A percentile compares a stretch with the other conserved stretches of the same genome.
phyloP scores from a whole-genome alignment of 306 rosid genomes.

The Biancaea sappan region DNA sequence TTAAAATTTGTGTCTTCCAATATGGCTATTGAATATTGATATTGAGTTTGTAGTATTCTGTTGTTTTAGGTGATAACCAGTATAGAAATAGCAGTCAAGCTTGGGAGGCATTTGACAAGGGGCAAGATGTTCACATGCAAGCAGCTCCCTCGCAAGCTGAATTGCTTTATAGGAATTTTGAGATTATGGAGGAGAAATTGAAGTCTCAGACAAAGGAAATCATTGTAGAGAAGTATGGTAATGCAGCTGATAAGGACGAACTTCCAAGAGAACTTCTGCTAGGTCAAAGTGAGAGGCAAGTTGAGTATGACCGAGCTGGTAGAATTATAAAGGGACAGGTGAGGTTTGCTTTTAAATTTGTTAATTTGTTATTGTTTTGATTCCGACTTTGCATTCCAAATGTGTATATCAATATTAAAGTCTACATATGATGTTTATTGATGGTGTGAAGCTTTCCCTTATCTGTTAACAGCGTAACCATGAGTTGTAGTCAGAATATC shows the following conservation, averaged over 20 bases:
- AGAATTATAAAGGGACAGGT: conserved; percentile 44
- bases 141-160: conserved; percentile 45
- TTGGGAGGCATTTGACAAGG: conserved; percentile 63
- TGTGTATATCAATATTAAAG: background rate
- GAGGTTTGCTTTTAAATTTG: background rate
- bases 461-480: background rate
- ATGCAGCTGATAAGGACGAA: conserved; percentile 47
- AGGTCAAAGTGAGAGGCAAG: conserved; percentile 24
- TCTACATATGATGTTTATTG: background rate
- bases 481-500: background rate
- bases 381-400: no score
- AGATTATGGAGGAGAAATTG: conserved; percentile 4
- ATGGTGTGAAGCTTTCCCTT: background rate
- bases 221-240: conserved; percentile 62
- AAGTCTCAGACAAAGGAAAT: conserved; percentile 31
- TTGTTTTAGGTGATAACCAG: conserved; percentile 34
- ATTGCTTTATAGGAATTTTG: conserved; percentile 43
- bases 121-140: conserved; percentile 23
- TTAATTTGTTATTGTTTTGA: no score
- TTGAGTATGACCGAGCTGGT: conserved; percentile 48
- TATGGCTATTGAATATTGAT: background rate
- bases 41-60: background rate
- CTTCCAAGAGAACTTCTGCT: conserved; percentile 28
- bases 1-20: background rate
- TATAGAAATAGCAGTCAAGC: conserved; percentile 55